Base-by-base conservation (phyloP, 495 filamentous ascomycete genomes). In the Aspergillus affinis region DNA sequence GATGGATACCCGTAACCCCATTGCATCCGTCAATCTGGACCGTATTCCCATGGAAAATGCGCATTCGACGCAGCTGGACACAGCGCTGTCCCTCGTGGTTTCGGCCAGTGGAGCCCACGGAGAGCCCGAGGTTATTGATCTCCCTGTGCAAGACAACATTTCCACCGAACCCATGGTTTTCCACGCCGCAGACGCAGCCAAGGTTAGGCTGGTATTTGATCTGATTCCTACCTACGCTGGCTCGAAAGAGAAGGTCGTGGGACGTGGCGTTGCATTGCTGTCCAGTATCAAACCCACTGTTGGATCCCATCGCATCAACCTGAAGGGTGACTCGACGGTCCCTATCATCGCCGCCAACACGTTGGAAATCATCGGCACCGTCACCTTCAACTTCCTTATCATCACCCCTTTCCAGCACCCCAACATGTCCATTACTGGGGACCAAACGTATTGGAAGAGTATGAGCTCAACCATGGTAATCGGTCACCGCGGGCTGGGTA, bases 211-310 rank as follows among this genome's bases (percentile, higher is more conserved):
- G 20, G 78, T 94, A 44, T 98, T 98, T 65, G 94, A 98, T 67
- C 91, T 98, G 57, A 87, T 98, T 10, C 94, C 93, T n/a, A 98
- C 95, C 2, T 97, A 98, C 76, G 86, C 92, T 44, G 95, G 93
- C n/a, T 87, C 87, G 18, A 85, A 90, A 53, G 91, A 96, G 54
- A 81, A 89, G 62, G 89, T 95, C 62, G 84, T 98, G 44, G 94
- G 93, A n/a, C 88, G 94, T 17, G 94, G 86, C 29, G 94, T 97
- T 27, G 94, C 94, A 0, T 79, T 98, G 45, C 84, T 98, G 6
- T 90, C 89, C 3, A 93, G 85, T 60, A 83, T 98, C 58, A 93
- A 90, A 56, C 89, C 89, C 0, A 86, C 80, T 7, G 73, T 98
- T 32, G 94, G 95, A 9, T 83, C 86, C 20, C 85, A 89, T 52